Evolutionary conservation across 2,329 filamentous ascomycete genomes (phyloP).

Genomic region (Talaromyces sp.): DNA sequence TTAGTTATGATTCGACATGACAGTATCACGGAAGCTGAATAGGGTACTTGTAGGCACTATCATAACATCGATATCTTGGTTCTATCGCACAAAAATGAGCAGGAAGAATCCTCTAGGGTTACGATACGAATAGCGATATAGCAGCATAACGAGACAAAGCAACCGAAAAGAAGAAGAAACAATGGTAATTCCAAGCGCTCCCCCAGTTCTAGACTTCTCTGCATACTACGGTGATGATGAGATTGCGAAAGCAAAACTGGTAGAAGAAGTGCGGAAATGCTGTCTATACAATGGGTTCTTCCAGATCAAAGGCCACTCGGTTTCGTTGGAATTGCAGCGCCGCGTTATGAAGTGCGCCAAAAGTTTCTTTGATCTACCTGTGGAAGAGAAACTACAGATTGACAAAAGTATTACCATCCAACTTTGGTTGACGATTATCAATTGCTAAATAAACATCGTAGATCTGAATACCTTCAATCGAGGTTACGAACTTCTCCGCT

Average conservation of each 20-base stretch:
- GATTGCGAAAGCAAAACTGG: not conserved
- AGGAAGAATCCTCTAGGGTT: not conserved
- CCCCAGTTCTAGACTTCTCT: not conserved
- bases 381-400: not conserved
- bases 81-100: not conserved
- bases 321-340: not conserved
- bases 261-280: not conserved
- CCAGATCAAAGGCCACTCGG: not conserved
- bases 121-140: not conserved
- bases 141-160: not conserved
- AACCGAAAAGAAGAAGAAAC: not conserved
- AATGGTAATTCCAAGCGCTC: not conserved
- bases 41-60: not conserved
- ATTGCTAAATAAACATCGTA: not conserved
- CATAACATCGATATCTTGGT: not conserved
- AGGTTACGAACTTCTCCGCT: not conserved
- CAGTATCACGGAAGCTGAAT: not conserved
- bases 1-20: not conserved
- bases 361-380: not conserved
- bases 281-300: not conserved
- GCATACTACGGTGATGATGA: not conserved
- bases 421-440: not conserved
- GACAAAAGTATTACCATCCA: not conserved
- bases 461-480: not conserved
- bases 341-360: not conserved